Evolutionary conservation across 2,329 filamentous ascomycete species (phyloP).

Genomic region (Diaporthe humulicola): DNA sequence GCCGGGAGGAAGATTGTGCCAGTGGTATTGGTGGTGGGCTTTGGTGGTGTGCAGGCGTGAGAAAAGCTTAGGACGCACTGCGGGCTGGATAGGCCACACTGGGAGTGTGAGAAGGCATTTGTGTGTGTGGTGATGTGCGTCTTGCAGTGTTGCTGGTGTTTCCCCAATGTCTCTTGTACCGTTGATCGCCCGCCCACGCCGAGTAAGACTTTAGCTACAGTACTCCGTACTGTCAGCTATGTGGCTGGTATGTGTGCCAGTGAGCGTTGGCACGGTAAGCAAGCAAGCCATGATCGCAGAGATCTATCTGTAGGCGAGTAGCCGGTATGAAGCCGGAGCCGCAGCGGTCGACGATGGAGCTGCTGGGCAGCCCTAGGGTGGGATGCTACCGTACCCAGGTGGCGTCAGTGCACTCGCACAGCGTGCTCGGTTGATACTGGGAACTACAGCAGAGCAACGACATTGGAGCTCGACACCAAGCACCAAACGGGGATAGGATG

Average conservation of each 20-base stretch:
- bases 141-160: not conserved
- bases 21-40: not conserved
- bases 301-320: not conserved
- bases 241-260: conserved; percentile 1
- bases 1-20: not conserved
- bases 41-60: not conserved
- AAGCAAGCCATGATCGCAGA: not conserved
- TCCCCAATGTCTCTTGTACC: not conserved
- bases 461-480: not conserved
- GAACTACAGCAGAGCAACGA: not conserved
- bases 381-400: conserved; percentile 13
- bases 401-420: not conserved
- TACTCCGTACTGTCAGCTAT: not conserved
- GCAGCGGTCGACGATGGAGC: not conserved
- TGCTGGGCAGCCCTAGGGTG: not conserved
- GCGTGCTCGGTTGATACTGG: not conserved
- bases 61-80: not conserved
- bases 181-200: conserved; percentile 25
- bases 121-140: not conserved
- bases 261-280: not conserved
- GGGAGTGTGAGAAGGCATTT: not conserved
- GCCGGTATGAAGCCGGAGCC: not conserved
- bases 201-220: not conserved
- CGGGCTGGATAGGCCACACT: not conserved
- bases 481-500: not conserved